Percentiles rank a stretch among this genome's conserved stretches.
phyloP scores from a whole-genome alignment of 192 early-diverging fungal species.

The Chytriomyces sp. region DNA sequence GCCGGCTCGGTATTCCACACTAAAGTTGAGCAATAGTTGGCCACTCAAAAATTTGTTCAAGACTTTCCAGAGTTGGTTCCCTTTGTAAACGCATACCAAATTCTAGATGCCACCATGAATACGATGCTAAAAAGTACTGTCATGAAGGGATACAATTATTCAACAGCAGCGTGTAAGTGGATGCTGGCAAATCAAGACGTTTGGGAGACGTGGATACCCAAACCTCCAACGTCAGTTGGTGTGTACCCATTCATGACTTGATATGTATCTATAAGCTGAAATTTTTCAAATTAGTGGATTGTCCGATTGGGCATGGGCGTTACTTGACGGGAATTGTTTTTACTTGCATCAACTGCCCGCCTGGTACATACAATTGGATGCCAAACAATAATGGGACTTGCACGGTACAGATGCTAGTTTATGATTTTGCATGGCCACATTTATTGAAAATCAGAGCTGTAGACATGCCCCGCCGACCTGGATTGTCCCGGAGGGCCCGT shows the following conservation, averaged over 20 bases:
- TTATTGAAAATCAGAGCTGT: not conserved
- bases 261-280: not conserved
- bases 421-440: not conserved
- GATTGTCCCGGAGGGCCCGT: slow-evolving; percentile 17
- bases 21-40: not conserved
- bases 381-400: not conserved
- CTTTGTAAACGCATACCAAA: slow-evolving; percentile 2
- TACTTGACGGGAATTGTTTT: not conserved
- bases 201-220: slow-evolving; percentile 17
- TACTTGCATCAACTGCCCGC: slow-evolving; percentile 7
- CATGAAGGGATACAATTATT: not conserved
- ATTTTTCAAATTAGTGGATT: not conserved
- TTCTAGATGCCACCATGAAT: not conserved
- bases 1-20: not conserved
- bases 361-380: slow-evolving; percentile 13
- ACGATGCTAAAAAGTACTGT: not conserved
- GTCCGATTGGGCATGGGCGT: slow-evolving; percentile 8
- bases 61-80: slow-evolving; percentile 9
- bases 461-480: not conserved
- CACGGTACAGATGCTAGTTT: not conserved
- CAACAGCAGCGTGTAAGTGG: slow-evolving; percentile 6
- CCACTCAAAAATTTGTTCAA: not conserved
- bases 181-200: not conserved
- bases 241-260: not conserved
- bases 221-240: slow-evolving; percentile 7